A percentile compares a stretch with the other conserved stretches of the same genome.
These are phyloP conservation scores for Phytophthora rubi DNA, from an alignment of 352 stramenopile genomes.

Conservation along the genomic window DNA sequence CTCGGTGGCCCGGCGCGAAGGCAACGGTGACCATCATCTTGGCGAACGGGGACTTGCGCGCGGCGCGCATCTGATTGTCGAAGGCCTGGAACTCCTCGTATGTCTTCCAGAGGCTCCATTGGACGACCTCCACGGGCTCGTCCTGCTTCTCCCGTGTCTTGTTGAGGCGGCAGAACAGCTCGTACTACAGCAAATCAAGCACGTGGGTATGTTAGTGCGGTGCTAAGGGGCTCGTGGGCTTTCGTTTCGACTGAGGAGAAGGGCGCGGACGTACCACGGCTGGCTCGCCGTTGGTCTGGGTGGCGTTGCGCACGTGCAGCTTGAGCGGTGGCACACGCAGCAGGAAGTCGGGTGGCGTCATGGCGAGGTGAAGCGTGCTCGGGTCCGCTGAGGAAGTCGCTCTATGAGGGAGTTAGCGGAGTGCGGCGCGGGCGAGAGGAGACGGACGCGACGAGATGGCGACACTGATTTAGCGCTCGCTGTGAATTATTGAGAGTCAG, in stretches of 20 bases:
- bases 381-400: conserved; percentile 14
- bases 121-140: conserved; percentile 41
- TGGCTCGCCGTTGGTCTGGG: conserved; percentile 56
- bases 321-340: conserved; percentile 60
- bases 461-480: conserved; percentile 20
- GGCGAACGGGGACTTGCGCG: conserved; percentile 56
- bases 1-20: conserved; percentile 69
- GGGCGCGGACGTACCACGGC: conserved; percentile 49
- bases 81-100: conserved; percentile 85
- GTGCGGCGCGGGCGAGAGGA: background rate
- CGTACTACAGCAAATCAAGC: conserved; percentile 41
- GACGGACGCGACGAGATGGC: conserved; percentile 7
- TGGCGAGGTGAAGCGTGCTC: conserved; percentile 4
- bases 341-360: conserved; percentile 53
- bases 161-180: conserved; percentile 60
- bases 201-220: background rate
- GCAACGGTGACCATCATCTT: conserved; percentile 88
- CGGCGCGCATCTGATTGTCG: conserved; percentile 65
- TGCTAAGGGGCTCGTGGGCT: background rate
- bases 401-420: conserved; percentile 16
- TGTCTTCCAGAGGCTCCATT: conserved; percentile 84
- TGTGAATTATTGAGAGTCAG: conserved; percentile 28
- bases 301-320: conserved; percentile 65
- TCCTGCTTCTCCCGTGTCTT: conserved; percentile 48
- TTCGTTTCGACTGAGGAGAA: background rate